phyloP scores from a whole-genome alignment of 352 stramenopile species.

The Globisporangium spiculum region DNA sequence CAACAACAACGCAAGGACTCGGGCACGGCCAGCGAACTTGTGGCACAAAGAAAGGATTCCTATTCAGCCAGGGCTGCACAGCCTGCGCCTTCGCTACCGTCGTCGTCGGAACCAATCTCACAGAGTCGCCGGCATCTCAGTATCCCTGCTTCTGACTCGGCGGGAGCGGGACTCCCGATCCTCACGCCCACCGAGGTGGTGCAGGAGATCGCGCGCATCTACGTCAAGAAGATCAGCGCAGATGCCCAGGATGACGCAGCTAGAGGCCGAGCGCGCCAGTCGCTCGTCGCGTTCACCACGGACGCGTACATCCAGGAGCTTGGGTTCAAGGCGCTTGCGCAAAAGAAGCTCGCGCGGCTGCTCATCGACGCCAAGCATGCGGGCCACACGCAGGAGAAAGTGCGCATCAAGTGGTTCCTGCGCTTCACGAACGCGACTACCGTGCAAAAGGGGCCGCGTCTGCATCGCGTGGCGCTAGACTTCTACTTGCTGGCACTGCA shows the following conservation, averaged over 20 bases:
- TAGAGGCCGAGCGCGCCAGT: slow-evolving; percentile 31
- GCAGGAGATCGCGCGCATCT: slow-evolving; percentile 60
- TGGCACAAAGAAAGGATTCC: no score
- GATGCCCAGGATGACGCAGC: slow-evolving; percentile 36
- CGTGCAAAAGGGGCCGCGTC: slow-evolving; percentile 14
- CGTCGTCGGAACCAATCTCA: neutral
- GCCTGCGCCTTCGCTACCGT: no score
- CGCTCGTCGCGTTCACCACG: slow-evolving; percentile 47
- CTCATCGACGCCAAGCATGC: slow-evolving; percentile 41
- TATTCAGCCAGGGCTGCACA: no score
- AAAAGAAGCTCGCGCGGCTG: slow-evolving; percentile 51
- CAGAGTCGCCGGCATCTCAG: neutral
- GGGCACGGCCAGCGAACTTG: neutral
- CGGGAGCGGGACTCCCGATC: neutral
- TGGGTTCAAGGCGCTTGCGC: slow-evolving; percentile 55
- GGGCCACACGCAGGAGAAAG: slow-evolving; percentile 37
- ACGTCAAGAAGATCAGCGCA: slow-evolving; percentile 50
- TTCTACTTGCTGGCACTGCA: slow-evolving; percentile 57
- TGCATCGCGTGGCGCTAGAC: slow-evolving; percentile 40
- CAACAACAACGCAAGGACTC: neutral
- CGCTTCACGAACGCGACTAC: slow-evolving; percentile 39
- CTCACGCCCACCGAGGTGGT: slow-evolving; percentile 34
- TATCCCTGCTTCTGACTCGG: neutral
- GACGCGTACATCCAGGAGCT: slow-evolving; percentile 63
- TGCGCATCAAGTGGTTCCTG: slow-evolving; percentile 67